Evolutionary conservation across 345 rosid species (phyloP).

Genomic region (Limnanthes douglasii): DNA sequence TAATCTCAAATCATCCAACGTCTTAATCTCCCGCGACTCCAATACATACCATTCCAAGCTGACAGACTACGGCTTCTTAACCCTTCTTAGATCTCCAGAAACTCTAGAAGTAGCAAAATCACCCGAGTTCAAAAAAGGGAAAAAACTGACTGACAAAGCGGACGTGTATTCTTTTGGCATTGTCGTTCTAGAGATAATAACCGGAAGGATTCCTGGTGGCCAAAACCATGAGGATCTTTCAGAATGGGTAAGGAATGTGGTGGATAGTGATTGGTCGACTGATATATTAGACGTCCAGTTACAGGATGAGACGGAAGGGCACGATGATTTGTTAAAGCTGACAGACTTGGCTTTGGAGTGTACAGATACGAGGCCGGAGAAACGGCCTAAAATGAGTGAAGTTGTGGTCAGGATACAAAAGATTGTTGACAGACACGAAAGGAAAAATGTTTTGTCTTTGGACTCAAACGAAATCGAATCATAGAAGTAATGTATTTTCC

Average conservation of each 20-base stretch:
- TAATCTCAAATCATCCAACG: slow-evolving; percentile 41
- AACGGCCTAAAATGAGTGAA: slow-evolving; percentile 27
- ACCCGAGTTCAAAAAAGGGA: slow-evolving; percentile 32
- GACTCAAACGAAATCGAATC: no score
- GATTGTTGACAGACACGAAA: no score
- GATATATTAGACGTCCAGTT: slow-evolving; percentile 40
- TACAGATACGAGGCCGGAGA: slow-evolving; percentile 19
- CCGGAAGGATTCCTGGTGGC: slow-evolving; percentile 27
- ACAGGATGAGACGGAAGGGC: slow-evolving; percentile 22
- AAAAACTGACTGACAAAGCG: slow-evolving; percentile 28
- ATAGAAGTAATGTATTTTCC: no score
- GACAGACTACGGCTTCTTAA: slow-evolving; percentile 30
- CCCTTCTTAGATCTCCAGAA: slow-evolving; percentile 8
- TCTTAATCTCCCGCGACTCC: slow-evolving; percentile 11
- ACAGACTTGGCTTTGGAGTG: slow-evolving; percentile 40
- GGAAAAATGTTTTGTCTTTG: no score
- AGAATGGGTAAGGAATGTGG: slow-evolving; percentile 28
- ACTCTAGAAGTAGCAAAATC: slow-evolving; percentile 21
- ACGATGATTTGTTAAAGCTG: slow-evolving; percentile 31
- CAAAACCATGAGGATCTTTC: slow-evolving; percentile 16
- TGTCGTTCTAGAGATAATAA: slow-evolving; percentile 29
- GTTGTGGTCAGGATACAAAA: slow-evolving; percentile 26
- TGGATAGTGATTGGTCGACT: slow-evolving; percentile 37
- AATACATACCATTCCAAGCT: slow-evolving; percentile 21
- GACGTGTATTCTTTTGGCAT: slow-evolving; percentile 51